Evolutionary conservation across 768 basidiomycete genomes (phyloP).

Genomic region (Strobilomyces confusus): DNA sequence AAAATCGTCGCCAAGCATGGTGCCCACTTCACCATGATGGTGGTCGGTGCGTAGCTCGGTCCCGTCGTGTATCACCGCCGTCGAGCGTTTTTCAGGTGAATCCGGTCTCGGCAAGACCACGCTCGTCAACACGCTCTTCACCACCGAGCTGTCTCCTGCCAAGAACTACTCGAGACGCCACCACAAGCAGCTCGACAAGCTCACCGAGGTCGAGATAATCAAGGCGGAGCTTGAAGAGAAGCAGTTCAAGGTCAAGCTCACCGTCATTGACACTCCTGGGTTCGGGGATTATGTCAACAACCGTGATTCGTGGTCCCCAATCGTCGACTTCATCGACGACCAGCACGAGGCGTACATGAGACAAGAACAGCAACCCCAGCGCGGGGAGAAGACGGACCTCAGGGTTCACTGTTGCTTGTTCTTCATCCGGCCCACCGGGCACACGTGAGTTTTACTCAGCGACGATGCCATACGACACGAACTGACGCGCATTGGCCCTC

Average conservation of each 20-base stretch:
- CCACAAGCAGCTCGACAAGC: constrained; percentile 96
- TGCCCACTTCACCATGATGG: constrained; percentile 99
- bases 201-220: constrained; percentile 98
- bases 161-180: constrained; percentile 90
- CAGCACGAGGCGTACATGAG: constrained; percentile 95
- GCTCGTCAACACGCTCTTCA: constrained; percentile 98
- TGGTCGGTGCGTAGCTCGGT: constrained; percentile 64
- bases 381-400: constrained; percentile 90
- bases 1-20: constrained; percentile 98
- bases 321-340: constrained; percentile 97
- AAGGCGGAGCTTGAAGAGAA: constrained; percentile 99
- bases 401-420: constrained; percentile 96
- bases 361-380: constrained; percentile 98
- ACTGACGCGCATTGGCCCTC: constrained; percentile 4
- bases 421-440: constrained; percentile 94
- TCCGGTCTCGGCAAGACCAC: constrained; percentile 97
- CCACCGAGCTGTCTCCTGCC: constrained; percentile 87
- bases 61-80: not conserved
- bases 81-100: constrained; percentile 59
- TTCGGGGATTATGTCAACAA: constrained; percentile 99
- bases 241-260: constrained; percentile 98
- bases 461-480: not conserved
- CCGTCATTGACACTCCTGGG: constrained; percentile 97
- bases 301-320: constrained; percentile 96
- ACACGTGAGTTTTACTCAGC: constrained; percentile 65